Conservation (phyloP, 768 basidiomycete genomes). For the Agaricus subrufescens region DNA sequence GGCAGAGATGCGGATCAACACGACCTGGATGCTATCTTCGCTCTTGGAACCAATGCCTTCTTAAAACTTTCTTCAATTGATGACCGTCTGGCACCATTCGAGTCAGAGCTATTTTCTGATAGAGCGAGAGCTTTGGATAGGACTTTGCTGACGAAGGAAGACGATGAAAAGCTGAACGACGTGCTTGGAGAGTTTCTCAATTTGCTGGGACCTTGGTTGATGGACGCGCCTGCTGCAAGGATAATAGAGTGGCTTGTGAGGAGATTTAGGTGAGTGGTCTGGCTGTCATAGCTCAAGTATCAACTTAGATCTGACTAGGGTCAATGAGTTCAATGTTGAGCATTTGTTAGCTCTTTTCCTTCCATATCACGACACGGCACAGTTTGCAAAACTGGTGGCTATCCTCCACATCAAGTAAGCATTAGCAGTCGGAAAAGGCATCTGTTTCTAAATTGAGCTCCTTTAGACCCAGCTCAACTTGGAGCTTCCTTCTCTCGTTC, state of each 20-base stretch:
- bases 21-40: slow-evolving; percentile 83
- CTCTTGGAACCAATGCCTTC: slow-evolving; percentile 76
- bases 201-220: slow-evolving; percentile 73
- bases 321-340: slow-evolving; percentile 90
- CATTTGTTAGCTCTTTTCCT: slow-evolving; percentile 76
- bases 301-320: slow-evolving; percentile 38
- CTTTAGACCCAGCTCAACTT: slow-evolving; percentile 52
- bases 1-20: slow-evolving; percentile 77
- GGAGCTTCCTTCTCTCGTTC: slow-evolving; percentile 69
- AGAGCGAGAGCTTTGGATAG: slow-evolving; percentile 71
- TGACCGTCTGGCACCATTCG: slow-evolving; percentile 52
- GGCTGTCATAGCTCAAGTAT: background rate
- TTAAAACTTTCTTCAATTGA: slow-evolving; percentile 64
- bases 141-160: slow-evolving; percentile 64
- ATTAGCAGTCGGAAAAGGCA: background rate
- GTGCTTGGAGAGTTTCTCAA: slow-evolving; percentile 59
- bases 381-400: slow-evolving; percentile 90
- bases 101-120: slow-evolving; percentile 77
- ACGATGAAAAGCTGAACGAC: slow-evolving; percentile 57
- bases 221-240: slow-evolving; percentile 77
- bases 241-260: slow-evolving; percentile 93
- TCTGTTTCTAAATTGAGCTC: background rate
- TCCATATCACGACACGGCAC: slow-evolving; percentile 92
- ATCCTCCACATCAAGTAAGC: slow-evolving; percentile 75
- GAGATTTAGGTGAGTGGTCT: slow-evolving; percentile 69